Percentiles rank a stretch among this genome's conserved stretches.
These are phyloP conservation scores for Globomyces pollinis-pini DNA, from an alignment of 192 early-diverging fungal species.

Conservation along the genomic window DNA sequence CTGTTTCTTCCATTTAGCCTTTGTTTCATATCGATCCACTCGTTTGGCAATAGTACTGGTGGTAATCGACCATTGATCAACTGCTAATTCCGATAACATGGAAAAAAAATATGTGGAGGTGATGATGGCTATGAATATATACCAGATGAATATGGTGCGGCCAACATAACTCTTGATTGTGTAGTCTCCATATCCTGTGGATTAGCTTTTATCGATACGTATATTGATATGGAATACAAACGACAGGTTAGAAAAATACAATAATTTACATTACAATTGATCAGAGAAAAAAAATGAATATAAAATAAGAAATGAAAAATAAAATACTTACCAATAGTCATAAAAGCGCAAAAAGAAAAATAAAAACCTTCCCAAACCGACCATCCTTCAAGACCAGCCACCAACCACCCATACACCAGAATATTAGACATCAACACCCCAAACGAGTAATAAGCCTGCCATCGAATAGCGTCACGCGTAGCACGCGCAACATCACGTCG, in stretches of 20 bases:
- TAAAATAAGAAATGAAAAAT: background rate
- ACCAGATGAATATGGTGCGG: conserved; percentile 45
- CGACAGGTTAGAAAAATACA: background rate
- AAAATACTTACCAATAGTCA: too few species aligned
- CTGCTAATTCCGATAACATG: conserved; percentile 32
- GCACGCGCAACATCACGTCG: conserved; percentile 23
- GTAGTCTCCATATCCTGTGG: conserved; percentile 42
- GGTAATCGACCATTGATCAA: conserved; percentile 43
- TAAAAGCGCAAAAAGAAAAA: conserved; percentile 33
- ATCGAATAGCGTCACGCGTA: conserved; percentile 23
- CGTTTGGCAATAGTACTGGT: conserved; percentile 35
- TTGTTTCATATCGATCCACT: conserved; percentile 43
- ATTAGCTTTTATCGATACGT: too few species aligned
- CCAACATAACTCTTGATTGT: conserved; percentile 13
- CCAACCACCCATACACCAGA: conserved; percentile 29
- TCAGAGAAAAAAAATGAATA: background rate
- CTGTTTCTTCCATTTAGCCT: conserved; percentile 35
- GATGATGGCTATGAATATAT: conserved; percentile 30
- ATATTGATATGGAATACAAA: background rate
- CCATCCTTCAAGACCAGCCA: conserved; percentile 39
- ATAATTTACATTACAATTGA: background rate
- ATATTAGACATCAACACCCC: conserved; percentile 29
- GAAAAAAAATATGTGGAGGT: conserved; percentile 35
- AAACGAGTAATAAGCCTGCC: conserved; percentile 27
- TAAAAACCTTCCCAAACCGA: conserved; percentile 36